Evolutionary conservation across 768 basidiomycete species (phyloP), one percentile per base, ranked within the genome.

Genomic region (Daedaleopsis sinensis): DNA sequence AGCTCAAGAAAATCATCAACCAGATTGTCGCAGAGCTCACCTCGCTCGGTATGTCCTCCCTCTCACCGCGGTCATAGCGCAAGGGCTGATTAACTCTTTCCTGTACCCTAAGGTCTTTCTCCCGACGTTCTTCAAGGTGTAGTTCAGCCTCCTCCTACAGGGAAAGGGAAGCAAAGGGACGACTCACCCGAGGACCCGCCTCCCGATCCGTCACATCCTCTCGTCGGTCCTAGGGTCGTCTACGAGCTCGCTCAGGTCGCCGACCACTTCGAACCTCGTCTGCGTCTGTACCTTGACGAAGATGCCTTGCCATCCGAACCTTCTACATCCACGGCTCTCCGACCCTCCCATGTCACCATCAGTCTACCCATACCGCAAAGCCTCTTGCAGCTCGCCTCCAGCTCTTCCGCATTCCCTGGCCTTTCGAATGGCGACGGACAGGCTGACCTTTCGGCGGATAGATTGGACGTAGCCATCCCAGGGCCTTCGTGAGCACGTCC

Each of bases 1-100:
- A 96, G 91, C 86, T 98, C 58, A 97, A 98, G 77, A 94, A 91
- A 67, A 77, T 96, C 35, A 95, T 98, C 66, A 91, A 92, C 64
- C 82, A 88, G 69, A 84, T 94, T 39, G 92, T 91, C 0, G 73
- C 77, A 11, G 95, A 98, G 73, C 85, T 98, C 18, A 79, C 84
- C 4, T 80, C 84, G 2, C 77, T 94, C 23, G 95, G 71, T 72
- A 9, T 24, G 67, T 58, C 47, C 44, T 51, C 55, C 6, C 52
- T 24, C 48, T 47, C 13, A n/a, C 12, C 35, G 18, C 35, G 2
- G 27, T 32, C 46, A 36, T 37, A n/a, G n/a, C n/a, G n/a, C n/a
- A n/a, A n/a, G n/a, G n/a, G n/a, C n/a, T n/a, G n/a, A n/a, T n/a
- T n/a, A n/a, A n/a, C n/a, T n/a, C n/a, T n/a, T n/a, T n/a, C 16